phyloP scores from a whole-genome alignment of 2,329 filamentous ascomycete genomes.

The Stachybotrys echinatus region DNA sequence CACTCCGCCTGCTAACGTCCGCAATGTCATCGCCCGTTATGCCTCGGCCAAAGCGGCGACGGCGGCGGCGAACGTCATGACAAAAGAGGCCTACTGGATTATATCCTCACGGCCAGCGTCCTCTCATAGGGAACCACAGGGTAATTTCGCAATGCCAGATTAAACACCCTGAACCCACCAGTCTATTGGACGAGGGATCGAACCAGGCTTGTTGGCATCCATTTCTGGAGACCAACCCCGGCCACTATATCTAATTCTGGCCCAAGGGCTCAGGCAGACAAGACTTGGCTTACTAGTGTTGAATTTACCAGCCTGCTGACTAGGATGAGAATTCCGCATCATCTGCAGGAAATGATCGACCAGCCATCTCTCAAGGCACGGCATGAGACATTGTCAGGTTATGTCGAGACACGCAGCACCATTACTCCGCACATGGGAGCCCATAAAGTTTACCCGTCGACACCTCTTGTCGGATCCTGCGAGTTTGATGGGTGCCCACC shows the following conservation, averaged over 20 bases:
- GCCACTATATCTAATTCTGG: background rate
- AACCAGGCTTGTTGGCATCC: background rate
- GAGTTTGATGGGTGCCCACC: no score
- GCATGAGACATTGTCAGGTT: no score
- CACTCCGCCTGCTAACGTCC: no score
- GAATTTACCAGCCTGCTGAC: background rate
- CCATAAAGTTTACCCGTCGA: no score
- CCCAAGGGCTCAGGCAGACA: background rate
- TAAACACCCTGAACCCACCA: background rate
- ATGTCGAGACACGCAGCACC: no score
- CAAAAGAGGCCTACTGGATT: no score
- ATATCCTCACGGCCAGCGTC: background rate
- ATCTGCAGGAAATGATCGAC: background rate
- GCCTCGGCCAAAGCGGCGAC: no score
- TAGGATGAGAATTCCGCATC: background rate
- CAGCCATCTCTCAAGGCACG: no score
- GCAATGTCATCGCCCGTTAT: no score
- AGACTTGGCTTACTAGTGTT: background rate
- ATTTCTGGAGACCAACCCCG: background rate
- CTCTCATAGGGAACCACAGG: background rate
- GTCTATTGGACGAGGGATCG: background rate
- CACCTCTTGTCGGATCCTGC: no score
- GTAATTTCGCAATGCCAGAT: background rate
- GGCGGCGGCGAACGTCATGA: no score
- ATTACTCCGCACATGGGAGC: no score